Percentiles rank a stretch among this genome's conserved stretches.
phyloP scores from a whole-genome alignment of 352 stramenopile species.

The Pythium phragmitis region DNA sequence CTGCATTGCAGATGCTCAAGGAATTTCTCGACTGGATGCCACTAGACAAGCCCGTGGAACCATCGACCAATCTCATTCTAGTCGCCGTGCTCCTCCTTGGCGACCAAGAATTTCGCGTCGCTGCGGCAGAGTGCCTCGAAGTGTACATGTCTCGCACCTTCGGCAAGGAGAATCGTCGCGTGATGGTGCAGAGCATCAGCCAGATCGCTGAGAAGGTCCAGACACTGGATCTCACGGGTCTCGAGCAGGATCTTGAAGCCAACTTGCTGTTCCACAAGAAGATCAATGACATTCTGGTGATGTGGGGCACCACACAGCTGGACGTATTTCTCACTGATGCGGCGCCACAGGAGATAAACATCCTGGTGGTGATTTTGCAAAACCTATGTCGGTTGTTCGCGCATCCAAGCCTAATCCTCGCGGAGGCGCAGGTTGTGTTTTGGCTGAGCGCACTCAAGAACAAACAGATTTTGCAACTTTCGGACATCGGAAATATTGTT shows the following conservation, averaged over 20 bases:
- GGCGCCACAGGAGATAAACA: slow-evolving; percentile 41
- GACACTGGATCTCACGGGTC: slow-evolving; percentile 40
- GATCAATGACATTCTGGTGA: slow-evolving; percentile 72
- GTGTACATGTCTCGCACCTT: slow-evolving; percentile 68
- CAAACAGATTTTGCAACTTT: slow-evolving; percentile 40
- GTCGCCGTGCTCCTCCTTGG: slow-evolving; percentile 61
- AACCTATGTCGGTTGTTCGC: slow-evolving; percentile 57
- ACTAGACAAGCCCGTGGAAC: slow-evolving; percentile 53
- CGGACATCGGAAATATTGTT: slow-evolving; percentile 9
- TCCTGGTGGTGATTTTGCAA: slow-evolving; percentile 45
- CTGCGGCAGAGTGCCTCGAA: slow-evolving; percentile 66
- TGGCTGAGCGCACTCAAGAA: slow-evolving; percentile 78
- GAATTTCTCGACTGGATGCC: slow-evolving; percentile 86
- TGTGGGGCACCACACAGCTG: slow-evolving; percentile 66
- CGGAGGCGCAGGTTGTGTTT: slow-evolving; percentile 70
- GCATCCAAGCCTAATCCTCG: slow-evolving; percentile 66
- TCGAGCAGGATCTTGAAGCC: slow-evolving; percentile 44
- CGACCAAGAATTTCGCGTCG: slow-evolving; percentile 49
- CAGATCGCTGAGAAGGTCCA: slow-evolving; percentile 61
- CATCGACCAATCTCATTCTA: slow-evolving; percentile 58
- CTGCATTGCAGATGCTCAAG: slow-evolving; percentile 68
- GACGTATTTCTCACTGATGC: slow-evolving; percentile 51
- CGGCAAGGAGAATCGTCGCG: slow-evolving; percentile 59
- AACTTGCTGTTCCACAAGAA: slow-evolving; percentile 74
- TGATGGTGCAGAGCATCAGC: slow-evolving; percentile 63